phyloP scores from a whole-genome alignment of 106 monocot genomes.

The Allium sativum region DNA sequence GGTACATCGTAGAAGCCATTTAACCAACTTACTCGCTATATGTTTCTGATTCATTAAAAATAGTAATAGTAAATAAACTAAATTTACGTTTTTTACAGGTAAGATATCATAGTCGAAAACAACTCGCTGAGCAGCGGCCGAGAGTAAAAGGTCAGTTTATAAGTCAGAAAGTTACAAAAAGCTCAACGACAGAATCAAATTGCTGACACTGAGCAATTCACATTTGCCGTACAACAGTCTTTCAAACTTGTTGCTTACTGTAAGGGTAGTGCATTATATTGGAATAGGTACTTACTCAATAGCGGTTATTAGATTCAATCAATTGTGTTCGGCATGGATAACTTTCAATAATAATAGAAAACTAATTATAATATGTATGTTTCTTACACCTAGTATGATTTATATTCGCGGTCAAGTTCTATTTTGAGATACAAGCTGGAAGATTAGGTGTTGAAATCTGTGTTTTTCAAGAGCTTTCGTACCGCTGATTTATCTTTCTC shows the following conservation, averaged over 20 bases:
- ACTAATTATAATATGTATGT: too few relatives aligned
- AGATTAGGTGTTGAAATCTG: too few relatives aligned
- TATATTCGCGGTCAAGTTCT: too few relatives aligned
- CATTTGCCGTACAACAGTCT: background rate
- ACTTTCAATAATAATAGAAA: too few relatives aligned
- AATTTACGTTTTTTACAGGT: slow-evolving; percentile 37
- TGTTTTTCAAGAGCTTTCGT: too few relatives aligned
- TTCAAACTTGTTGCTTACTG: background rate
- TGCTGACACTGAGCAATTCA: slow-evolving; percentile 12
- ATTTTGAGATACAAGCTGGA: too few relatives aligned
- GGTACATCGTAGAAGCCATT: too few relatives aligned
- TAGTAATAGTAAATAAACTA: too few relatives aligned
- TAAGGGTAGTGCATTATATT: background rate
- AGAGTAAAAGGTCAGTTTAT: slow-evolving; percentile 93
- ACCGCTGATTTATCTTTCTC: too few relatives aligned
- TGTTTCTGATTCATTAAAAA: too few relatives aligned
- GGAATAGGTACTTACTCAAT: background rate
- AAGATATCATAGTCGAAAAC: slow-evolving; percentile 77
- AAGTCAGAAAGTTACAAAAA: slow-evolving; percentile 29
- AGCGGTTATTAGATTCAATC: background rate
- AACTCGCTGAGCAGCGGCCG: slow-evolving; percentile 85
- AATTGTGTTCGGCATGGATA: background rate
- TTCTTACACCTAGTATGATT: too few relatives aligned
- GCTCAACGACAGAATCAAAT: slow-evolving; percentile 21
- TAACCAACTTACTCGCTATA: too few relatives aligned